Conservation (phyloP, 805 yeast species). For the Ogataea polymorpha region DNA sequence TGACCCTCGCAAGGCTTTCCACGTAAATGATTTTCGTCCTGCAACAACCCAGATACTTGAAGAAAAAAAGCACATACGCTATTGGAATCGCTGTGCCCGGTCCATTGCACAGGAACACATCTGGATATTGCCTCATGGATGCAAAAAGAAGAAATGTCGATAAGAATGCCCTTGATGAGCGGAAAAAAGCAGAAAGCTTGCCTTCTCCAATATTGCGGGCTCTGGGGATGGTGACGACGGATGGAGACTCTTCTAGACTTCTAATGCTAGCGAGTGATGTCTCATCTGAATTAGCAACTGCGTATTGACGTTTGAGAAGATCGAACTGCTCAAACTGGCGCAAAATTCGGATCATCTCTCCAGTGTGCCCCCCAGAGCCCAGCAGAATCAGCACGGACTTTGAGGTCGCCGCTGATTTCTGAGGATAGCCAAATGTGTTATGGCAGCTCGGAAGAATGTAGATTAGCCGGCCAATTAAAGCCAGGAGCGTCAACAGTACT, state of each 20-base stretch:
- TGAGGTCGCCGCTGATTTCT: not conserved
- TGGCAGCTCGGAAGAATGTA: slow-evolving; percentile 25
- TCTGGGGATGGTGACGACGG: slow-evolving; percentile 29
- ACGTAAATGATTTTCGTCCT: slow-evolving; percentile 67
- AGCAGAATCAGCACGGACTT: slow-evolving; percentile 53
- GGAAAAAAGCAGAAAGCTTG: slow-evolving; percentile 27
- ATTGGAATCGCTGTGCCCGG: slow-evolving; percentile 81
- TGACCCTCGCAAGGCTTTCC: slow-evolving; percentile 85
- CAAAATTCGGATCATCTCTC: slow-evolving; percentile 83
- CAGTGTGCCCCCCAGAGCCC: slow-evolving; percentile 97
- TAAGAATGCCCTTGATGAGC: slow-evolving; percentile 33
- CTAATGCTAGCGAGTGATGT: slow-evolving; percentile 42
- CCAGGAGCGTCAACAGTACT: slow-evolving; percentile 10
- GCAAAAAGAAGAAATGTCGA: slow-evolving; percentile 19
- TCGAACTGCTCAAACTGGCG: slow-evolving; percentile 32
- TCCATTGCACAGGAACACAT: slow-evolving; percentile 55
- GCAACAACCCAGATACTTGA: slow-evolving; percentile 46
- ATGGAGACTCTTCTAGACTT: slow-evolving; percentile 33
- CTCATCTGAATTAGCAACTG: slow-evolving; percentile 44
- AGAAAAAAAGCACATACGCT: slow-evolving; percentile 51
- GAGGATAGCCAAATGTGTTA: not conserved
- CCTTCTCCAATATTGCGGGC: slow-evolving; percentile 40
- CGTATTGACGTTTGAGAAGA: slow-evolving; percentile 27
- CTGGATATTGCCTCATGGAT: slow-evolving; percentile 20
- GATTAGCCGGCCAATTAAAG: slow-evolving; percentile 16